Base-by-base conservation (phyloP, 805 yeast genomes). In the Candida ipomoeae region DNA sequence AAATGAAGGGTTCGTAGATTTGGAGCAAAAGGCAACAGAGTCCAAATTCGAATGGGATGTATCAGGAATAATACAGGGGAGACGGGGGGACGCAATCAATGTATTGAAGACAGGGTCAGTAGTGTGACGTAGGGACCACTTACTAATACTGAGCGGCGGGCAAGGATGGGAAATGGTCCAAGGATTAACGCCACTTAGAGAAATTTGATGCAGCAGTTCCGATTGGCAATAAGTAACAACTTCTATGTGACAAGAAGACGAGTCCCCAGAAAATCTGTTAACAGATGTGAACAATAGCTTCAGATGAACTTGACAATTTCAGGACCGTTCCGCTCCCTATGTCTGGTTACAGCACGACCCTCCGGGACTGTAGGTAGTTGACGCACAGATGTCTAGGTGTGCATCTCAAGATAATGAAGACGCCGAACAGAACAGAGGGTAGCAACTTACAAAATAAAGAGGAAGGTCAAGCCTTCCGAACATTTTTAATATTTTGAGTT, bases 311-410 rank as follows among this genome's bases (percentile, higher is more conserved):
- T 35, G 40, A 10, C 40, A 44, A 44, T 20, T 44, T 44, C 46
- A 44, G 46, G 46, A 35, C 46, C 46, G 15, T 17, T 44, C 34
- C 46, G 46, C 46, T 44, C 46, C 46, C 46, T 44, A 35, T 15
- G 34, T 7, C 15, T 26, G 46, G 46, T 44, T 21, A 6, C 34
- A 26, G 18, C 46, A 44, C 46, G 46, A 44, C 46, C 40, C 23
- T 35, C 23, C 46, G 40, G 40, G 38, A 35, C 40, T 35, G 40
- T 44, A 44, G 46, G 40, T 35, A 35, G 33, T 26, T 35, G 32
- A 34, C 46, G 40, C 46, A 21, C 37, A 44, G 46, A 35, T 34
- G 40, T 26, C 40, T 36, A 13, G 40, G 40, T 35, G 40, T 44
- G 40, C 46, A 34, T 34, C 38, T 35, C 34, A 34, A 11, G 46